Base-by-base conservation (phyloP, 2,329 filamentous ascomycete species). In the Eurotiales sp. region DNA sequence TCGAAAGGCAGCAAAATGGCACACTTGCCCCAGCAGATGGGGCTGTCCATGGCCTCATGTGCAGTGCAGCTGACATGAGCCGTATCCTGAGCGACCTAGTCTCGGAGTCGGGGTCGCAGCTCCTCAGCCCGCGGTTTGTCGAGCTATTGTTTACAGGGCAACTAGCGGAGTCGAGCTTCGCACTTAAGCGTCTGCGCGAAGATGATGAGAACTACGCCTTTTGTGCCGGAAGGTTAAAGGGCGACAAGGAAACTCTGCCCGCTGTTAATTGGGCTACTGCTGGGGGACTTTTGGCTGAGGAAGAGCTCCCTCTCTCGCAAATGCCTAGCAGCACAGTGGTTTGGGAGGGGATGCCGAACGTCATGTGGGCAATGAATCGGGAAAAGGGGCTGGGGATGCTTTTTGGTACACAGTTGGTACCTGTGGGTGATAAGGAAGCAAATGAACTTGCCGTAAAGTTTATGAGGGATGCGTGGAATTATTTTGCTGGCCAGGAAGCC, bases 391-490 rank as follows among this genome's bases (percentile, higher is more conserved):
- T 17, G 36, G 36, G 29, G 8, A 32, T 32, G 29, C 14, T 32
- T 32, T 32, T 32, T 14, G 29, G 29, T 32, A 32, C 29, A 12
- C 29, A 32, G 29, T 32, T 32, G 29, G 29, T 32, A 12, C 29
- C 29, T 32, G 29, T 32, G 29, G 29, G 29, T 3, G 29, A 32
- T 14, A 12, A 39, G 36, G 19, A 4, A 17, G 36, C 36, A 39
- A 39, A 39, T 15, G 36, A 15, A 17, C 36, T 39, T 39, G 36
- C 36, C 14, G n/a, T 39, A 3, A 39, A 19, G 36, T 39, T 39
- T 39, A 39, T 39, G 36, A 39, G 19, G 12, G 36, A 39, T 39
- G 36, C 36, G 36, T 39, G 36, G 36, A 39, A 39, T n/a, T n/a
- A n/a, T n/a, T n/a, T n/a, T n/a, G n/a, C n/a, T n/a, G n/a, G n/a